Conservation (phyloP, 106 monocot species). For the Allium fistulosum region DNA sequence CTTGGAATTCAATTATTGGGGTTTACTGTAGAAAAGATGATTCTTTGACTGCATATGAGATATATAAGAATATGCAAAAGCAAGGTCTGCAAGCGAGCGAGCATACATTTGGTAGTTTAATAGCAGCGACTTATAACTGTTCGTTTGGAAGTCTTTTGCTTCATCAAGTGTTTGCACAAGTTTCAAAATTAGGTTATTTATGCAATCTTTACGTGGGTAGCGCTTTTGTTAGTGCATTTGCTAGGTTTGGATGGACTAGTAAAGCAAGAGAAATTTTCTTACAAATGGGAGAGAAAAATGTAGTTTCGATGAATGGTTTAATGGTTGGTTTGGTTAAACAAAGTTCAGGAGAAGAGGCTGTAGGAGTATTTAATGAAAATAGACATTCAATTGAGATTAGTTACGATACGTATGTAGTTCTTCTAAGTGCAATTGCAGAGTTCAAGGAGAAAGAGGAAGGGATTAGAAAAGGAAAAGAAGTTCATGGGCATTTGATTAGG, state of each 20-base stretch:
- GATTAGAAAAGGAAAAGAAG: conserved; percentile 49
- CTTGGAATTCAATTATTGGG: conserved; percentile 74
- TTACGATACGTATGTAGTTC: conserved; percentile 52
- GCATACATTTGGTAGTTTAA: conserved; percentile 68
- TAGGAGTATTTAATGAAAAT: conserved; percentile 42
- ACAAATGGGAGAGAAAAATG: conserved; percentile 44
- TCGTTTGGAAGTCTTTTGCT: conserved; percentile 16
- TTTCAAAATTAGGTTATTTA: conserved; percentile 46
- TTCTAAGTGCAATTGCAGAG: conserved; percentile 67
- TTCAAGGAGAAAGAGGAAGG: conserved; percentile 42
- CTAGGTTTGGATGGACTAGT: conserved; percentile 45
- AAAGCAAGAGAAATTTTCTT: conserved; percentile 39
- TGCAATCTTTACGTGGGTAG: conserved; percentile 82
- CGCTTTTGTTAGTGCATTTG: conserved; percentile 76
- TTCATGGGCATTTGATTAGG: conserved; percentile 55
- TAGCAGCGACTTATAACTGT: conserved; percentile 25
- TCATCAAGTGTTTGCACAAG: conserved; percentile 42
- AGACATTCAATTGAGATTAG: conserved; percentile 18
- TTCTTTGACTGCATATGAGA: conserved; percentile 27
- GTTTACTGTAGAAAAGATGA: conserved; percentile 51
- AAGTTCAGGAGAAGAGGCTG: conserved; percentile 48
- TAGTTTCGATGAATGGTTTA: conserved; percentile 75
- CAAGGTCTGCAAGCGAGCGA: conserved; percentile 35
- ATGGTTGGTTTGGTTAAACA: conserved; percentile 79
- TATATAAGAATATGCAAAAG: conserved; percentile 52